Base-by-base conservation (phyloP, 305 asterid genomes). In the Fraxinus angustifolia region DNA sequence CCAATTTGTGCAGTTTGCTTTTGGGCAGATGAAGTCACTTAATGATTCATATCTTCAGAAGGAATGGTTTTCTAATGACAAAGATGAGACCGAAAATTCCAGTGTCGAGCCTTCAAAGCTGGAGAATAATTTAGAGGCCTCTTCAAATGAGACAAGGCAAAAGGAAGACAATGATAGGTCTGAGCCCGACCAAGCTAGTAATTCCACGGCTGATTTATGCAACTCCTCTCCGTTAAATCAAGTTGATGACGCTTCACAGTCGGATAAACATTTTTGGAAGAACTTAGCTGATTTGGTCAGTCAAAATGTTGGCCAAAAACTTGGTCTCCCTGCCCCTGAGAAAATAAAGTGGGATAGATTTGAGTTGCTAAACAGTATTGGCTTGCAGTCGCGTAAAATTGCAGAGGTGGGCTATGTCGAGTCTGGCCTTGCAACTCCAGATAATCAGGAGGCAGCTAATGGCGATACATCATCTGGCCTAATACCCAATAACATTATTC, bases 1-100 rank as follows among this genome's bases (percentile, higher is more conserved):
- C 21, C 92, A 96, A 75, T 96, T 96, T 79, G 99, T 94, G 77
- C 93, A 94, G 89, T 94, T 89, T 89, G 97, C 99, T 71, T 96
- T 96, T 85, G 97, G 97, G 53, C 96, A 90, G 87, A 81, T 96
- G 58, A 94, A 94, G 87, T 88, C 92, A 78, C 84, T 90, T 17
- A 93, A 96, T 80, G 91, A 92, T 78, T 86, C 92, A 28, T 91
- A 93, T 83, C 87, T 88, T 81, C 92, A 87, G 58, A 88, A 85
- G 40, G 91, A 82, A 72, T 84, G 90, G 92, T 83, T 89, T 86
- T 79, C 89, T 48, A 87, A 84, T 77, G 73, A 79, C 35, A 58
- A 65, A 65, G 77, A 74, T 56, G 83, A 60, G 23, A 40, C 84
- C 0, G 1, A 58, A 58, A 58, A 58, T 17, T 58, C 68, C 68